phyloP scores from a whole-genome alignment of 148 eudicot genomes.

The Arbutus unedo region DNA sequence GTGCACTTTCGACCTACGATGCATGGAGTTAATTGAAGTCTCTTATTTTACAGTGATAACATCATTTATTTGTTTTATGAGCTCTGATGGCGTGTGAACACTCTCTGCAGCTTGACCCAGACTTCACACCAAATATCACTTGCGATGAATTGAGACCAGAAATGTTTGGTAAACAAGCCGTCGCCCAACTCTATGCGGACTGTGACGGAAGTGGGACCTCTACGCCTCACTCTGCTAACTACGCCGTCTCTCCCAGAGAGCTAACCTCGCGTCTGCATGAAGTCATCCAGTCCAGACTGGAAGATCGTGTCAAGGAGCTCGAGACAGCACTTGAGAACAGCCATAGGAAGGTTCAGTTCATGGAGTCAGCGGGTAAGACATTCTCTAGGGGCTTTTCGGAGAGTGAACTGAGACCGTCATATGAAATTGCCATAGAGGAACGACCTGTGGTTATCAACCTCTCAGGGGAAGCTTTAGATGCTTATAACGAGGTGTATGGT shows the following conservation, averaged over 20 bases:
- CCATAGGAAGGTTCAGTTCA: constrained; percentile 39
- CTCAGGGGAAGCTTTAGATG: constrained; percentile 65
- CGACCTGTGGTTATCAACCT: constrained; percentile 63
- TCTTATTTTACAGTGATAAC: not conserved
- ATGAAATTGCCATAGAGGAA: constrained; percentile 16
- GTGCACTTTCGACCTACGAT: not conserved
- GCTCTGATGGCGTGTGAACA: constrained; percentile 6
- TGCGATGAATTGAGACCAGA: constrained; percentile 52
- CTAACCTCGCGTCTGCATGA: constrained; percentile 73
- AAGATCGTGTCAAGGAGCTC: constrained; percentile 68
- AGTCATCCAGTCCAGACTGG: constrained; percentile 64
- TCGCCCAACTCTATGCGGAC: constrained; percentile 44
- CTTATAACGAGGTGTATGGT: constrained; percentile 60
- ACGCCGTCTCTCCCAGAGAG: constrained; percentile 67
- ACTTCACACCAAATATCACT: constrained; percentile 40
- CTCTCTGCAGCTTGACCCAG: constrained; percentile 50
- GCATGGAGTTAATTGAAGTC: not conserved
- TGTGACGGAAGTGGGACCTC: constrained; percentile 51
- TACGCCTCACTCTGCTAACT: constrained; percentile 45
- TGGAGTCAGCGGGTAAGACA: constrained; percentile 38
- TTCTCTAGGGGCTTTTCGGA: constrained; percentile 37
- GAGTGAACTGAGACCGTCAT: constrained; percentile 33
- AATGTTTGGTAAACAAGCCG: constrained; percentile 29
- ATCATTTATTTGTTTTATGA: constrained; percentile 4
- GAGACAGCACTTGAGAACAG: constrained; percentile 57